A percentile compares a stretch with the other conserved stretches of the same genome.
These are phyloP conservation scores for Nicotiana benthamiana DNA, from an alignment of 257 asterid genomes.

Conservation along the genomic window DNA sequence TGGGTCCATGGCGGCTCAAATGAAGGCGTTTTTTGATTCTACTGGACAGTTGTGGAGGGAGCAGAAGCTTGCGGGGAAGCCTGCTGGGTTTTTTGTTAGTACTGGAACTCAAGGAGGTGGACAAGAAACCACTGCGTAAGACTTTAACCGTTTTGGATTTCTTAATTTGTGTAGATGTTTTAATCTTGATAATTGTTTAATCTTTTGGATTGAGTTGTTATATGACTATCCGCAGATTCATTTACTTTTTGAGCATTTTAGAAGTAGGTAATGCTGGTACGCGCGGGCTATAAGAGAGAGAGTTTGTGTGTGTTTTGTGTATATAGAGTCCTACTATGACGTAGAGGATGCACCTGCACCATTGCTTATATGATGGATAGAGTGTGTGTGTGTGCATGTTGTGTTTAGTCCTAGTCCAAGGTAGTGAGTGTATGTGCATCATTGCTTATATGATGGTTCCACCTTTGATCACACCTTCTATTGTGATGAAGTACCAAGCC, in stretches of 20 bases:
- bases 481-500: neutral
- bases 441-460: neutral
- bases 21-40: slow-evolving; percentile 87
- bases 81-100: slow-evolving; percentile 90
- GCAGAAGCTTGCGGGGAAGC: slow-evolving; percentile 87
- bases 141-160: neutral
- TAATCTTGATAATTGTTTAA: neutral
- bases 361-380: no score
- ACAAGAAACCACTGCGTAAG: slow-evolving; percentile 97
- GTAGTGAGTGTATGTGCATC: neutral
- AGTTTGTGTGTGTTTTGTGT: neutral
- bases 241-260: neutral
- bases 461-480: neutral
- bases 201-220: neutral
- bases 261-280: neutral
- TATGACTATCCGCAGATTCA: neutral
- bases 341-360: neutral
- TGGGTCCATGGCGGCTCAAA: slow-evolving; percentile 94
- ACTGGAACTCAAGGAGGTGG: slow-evolving; percentile 99
- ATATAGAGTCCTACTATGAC: neutral
- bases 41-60: slow-evolving; percentile 82
- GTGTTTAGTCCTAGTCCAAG: no score
- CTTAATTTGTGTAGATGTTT: neutral
- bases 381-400: no score
- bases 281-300: neutral